Percentiles rank a stretch among this genome's conserved stretches.
phyloP scores from a whole-genome alignment of 345 rosid species.

The Aurinia saxatilis region DNA sequence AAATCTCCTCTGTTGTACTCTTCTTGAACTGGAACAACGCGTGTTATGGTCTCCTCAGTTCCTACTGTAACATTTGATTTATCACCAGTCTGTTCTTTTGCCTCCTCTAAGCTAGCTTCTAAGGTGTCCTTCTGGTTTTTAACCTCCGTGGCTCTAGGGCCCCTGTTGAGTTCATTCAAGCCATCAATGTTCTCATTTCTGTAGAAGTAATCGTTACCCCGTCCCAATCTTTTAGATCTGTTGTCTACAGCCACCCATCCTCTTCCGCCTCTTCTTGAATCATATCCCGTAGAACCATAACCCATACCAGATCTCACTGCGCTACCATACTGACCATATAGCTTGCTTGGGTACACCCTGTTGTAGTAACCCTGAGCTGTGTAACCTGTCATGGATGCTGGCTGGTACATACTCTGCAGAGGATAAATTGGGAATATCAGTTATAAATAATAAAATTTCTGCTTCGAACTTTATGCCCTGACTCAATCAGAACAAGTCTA shows the following conservation, averaged over 20 bases:
- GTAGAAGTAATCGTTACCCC: slow-evolving; percentile 47
- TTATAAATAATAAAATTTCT: background rate
- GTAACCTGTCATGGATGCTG: slow-evolving; percentile 40
- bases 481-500: too few species aligned
- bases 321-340: slow-evolving; percentile 54
- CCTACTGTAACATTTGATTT: slow-evolving; percentile 16
- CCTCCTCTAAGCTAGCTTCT: slow-evolving; percentile 19
- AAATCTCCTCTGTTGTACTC: slow-evolving; percentile 54
- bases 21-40: slow-evolving; percentile 35
- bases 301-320: slow-evolving; percentile 46
- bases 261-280: slow-evolving; percentile 39
- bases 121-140: slow-evolving; percentile 49
- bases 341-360: slow-evolving; percentile 52
- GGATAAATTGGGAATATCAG: background rate
- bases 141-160: slow-evolving; percentile 59
- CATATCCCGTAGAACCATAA: slow-evolving; percentile 51
- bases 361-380: slow-evolving; percentile 43
- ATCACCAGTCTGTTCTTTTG: slow-evolving; percentile 35
- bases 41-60: slow-evolving; percentile 33
- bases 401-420: slow-evolving; percentile 46
- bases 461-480: too few species aligned
- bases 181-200: slow-evolving; percentile 54
- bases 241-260: slow-evolving; percentile 51
- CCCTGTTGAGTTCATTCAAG: slow-evolving; percentile 68
- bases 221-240: slow-evolving; percentile 52